These are phyloP conservation scores for Penicillium digitatum DNA, from an alignment of 2,329 filamentous ascomycete genomes.

Conservation along the genomic window DNA sequence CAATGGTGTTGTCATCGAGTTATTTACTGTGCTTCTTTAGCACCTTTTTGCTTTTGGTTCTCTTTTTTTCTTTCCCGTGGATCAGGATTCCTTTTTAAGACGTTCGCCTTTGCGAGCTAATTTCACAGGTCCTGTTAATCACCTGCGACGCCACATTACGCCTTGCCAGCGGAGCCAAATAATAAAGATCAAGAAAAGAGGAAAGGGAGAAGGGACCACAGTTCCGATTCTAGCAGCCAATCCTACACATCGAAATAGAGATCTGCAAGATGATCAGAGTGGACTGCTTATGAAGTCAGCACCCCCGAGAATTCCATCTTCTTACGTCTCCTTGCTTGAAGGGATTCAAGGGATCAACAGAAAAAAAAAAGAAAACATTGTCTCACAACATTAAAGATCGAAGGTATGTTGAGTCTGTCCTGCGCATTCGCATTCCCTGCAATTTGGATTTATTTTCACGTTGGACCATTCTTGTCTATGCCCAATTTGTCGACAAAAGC, in stretches of 20 bases:
- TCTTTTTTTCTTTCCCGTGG: not conserved
- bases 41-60: not conserved
- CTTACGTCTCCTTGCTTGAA: slow-evolving; percentile 19
- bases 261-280: slow-evolving; percentile 25
- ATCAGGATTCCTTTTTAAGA: not conserved
- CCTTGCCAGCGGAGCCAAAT: not conserved
- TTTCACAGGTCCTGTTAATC: not conserved
- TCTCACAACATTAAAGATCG: slow-evolving; percentile 5
- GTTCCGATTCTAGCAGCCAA: slow-evolving; percentile 12
- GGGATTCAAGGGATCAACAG: slow-evolving; percentile 13
- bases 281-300: slow-evolving; percentile 24
- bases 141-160: slow-evolving; percentile 14
- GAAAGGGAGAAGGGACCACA: slow-evolving; percentile 6
- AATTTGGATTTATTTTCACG: not conserved
- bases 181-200: slow-evolving; percentile 1
- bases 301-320: slow-evolving; percentile 18
- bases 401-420: slow-evolving; percentile 7
- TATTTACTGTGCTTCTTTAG: not conserved
- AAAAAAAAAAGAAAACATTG: slow-evolving; percentile 5
- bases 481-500: not conserved
- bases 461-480: not conserved
- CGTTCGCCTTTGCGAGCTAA: not conserved
- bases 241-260: slow-evolving; percentile 10
- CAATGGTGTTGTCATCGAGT: slow-evolving; percentile 27
- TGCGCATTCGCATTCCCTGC: slow-evolving; percentile 5